Evolutionary conservation across 345 rosid genomes (phyloP).

Genomic region (Turnera subulata): DNA sequence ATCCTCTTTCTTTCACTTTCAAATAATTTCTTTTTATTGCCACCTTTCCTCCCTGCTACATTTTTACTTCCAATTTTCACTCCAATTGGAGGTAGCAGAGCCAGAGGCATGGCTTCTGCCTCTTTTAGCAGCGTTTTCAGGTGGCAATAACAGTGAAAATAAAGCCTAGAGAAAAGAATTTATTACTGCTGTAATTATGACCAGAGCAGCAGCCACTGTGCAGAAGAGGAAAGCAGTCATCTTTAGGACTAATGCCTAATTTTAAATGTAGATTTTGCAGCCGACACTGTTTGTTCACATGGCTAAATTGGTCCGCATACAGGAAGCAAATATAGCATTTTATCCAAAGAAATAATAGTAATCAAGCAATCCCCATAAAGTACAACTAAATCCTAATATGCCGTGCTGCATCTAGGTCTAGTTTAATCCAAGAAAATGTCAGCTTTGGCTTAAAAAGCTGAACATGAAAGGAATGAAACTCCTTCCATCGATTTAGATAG

Average conservation of each 20-base stretch:
- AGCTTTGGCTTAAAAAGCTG: too few species aligned
- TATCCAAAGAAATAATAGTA: slow-evolving; percentile 19
- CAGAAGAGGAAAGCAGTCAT: neutral
- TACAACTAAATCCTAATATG: too few species aligned
- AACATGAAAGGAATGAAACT: too few species aligned
- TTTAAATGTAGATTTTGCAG: slow-evolving; percentile 10
- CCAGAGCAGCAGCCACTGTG: slow-evolving; percentile 13
- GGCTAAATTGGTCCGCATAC: slow-evolving; percentile 15
- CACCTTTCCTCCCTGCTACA: slow-evolving; percentile 15
- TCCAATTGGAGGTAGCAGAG: slow-evolving; percentile 25
- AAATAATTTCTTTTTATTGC: slow-evolving; percentile 13
- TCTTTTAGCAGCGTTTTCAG: slow-evolving; percentile 40
- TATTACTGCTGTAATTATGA: slow-evolving; percentile 29
- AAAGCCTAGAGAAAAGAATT: slow-evolving; percentile 29
- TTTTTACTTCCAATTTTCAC: slow-evolving; percentile 14
- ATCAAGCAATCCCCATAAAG: slow-evolving; percentile 22
- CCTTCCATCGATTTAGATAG: too few species aligned
- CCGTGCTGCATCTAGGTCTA: too few species aligned
- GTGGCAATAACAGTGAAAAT: slow-evolving; percentile 36
- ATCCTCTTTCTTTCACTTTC: slow-evolving; percentile 10
- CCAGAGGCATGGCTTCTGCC: slow-evolving; percentile 44
- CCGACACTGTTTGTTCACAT: slow-evolving; percentile 28
- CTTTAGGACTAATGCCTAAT: slow-evolving; percentile 9
- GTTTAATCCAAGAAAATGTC: too few species aligned
- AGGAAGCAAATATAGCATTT: slow-evolving; percentile 24